Percentiles rank a stretch among this genome's conserved stretches.
phyloP scores from a whole-genome alignment of 179 eudicot genomes.

The Sideroxylon spinosum region DNA sequence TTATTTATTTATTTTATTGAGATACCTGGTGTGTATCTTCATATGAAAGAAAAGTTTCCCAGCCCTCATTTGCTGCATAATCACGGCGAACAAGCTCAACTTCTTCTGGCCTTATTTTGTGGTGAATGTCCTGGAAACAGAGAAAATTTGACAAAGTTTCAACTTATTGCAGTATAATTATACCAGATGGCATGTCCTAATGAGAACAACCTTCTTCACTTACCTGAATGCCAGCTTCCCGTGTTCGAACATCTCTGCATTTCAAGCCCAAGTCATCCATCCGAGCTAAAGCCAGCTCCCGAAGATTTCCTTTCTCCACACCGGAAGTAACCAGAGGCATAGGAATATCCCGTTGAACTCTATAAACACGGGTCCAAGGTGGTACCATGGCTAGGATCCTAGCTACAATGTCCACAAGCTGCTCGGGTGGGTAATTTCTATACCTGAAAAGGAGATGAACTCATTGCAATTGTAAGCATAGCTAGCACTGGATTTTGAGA shows the following conservation, averaged over 20 bases:
- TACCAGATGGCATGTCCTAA: not conserved
- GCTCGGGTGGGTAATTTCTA: conserved; percentile 98
- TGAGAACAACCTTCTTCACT: conserved; percentile 10
- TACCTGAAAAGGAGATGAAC: conserved; percentile 47
- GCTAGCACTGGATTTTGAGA: not conserved
- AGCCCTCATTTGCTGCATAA: conserved; percentile 95
- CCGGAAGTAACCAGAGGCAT: conserved; percentile 99
- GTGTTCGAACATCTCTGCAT: conserved; percentile 95
- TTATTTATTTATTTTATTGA: too few relatives aligned
- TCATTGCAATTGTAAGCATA: conserved; percentile 3
- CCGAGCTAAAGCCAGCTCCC: conserved; percentile 94
- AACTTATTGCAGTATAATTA: not conserved
- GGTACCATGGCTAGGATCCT: conserved; percentile 93
- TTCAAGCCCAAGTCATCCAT: conserved; percentile 97
- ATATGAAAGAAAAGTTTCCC: conserved; percentile 97
- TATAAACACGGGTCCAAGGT: conserved; percentile 98
- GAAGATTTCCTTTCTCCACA: conserved; percentile 97
- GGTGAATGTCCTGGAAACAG: conserved; percentile 72
- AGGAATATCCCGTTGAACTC: conserved; percentile 98
- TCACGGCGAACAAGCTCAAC: conserved; percentile 98
- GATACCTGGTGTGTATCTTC: conserved; percentile 91
- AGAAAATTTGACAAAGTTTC: not conserved
- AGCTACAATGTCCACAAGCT: conserved; percentile 95
- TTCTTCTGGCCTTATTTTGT: conserved; percentile 92
- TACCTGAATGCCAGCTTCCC: conserved; percentile 99